Conservation (phyloP, 2,329 filamentous ascomycete species). For the Xylariaceae sp. region DNA sequence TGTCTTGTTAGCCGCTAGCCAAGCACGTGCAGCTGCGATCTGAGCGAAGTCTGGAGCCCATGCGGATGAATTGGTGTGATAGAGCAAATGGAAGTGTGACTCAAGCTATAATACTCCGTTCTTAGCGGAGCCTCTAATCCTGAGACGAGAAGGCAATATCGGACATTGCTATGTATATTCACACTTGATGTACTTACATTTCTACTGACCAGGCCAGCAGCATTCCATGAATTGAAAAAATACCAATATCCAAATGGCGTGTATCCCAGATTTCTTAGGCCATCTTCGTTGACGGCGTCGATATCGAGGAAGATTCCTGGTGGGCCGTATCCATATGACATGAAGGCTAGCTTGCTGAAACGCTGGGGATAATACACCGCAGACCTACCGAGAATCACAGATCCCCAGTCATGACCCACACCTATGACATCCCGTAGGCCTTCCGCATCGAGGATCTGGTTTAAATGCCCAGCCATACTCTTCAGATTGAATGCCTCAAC, state of each 20-base stretch:
- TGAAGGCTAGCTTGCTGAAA: constrained; percentile 7
- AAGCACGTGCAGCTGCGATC: background rate
- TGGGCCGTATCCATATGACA: background rate
- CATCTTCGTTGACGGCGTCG: background rate
- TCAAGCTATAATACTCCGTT: background rate
- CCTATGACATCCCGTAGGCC: background rate
- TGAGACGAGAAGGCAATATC: too few species aligned
- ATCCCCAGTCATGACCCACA: constrained; percentile 13
- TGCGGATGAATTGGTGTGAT: background rate
- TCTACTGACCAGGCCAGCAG: background rate
- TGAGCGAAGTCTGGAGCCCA: background rate
- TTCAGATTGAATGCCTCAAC: constrained; percentile 5
- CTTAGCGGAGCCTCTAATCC: too few species aligned
- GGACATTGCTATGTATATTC: too few species aligned
- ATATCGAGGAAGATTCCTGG: constrained; percentile 3
- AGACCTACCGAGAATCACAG: background rate
- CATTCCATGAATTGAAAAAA: constrained; percentile 7
- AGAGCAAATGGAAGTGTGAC: constrained; percentile 3
- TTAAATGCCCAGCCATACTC: constrained; percentile 7
- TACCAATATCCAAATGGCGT: constrained; percentile 14
- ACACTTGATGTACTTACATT: constrained; percentile 5
- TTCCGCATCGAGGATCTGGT: constrained; percentile 9
- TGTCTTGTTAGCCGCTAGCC: constrained; percentile 7
- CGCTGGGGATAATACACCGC: constrained; percentile 2
- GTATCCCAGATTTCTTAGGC: background rate